Conservation (phyloP, 2,329 filamentous ascomycete species). For the Venturiaceae sp. region DNA sequence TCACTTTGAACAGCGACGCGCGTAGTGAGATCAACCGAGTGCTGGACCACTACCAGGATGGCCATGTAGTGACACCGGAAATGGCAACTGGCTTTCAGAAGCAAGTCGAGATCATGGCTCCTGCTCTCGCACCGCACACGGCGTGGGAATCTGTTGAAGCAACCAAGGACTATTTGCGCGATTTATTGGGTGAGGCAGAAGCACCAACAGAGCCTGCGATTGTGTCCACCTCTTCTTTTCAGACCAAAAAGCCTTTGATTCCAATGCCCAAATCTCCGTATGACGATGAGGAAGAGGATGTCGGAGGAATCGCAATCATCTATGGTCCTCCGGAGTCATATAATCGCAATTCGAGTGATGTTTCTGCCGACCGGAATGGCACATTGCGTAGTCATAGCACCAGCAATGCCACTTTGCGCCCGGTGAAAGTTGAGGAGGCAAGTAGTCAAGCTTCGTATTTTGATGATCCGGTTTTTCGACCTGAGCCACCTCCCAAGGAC, state of each 20-base stretch:
- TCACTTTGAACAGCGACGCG: slow-evolving; percentile 29
- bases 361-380: not conserved
- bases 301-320: slow-evolving; percentile 6
- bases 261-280: not conserved
- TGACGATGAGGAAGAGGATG: slow-evolving; percentile 2
- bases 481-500: slow-evolving; percentile 34
- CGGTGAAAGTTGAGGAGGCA: not conserved
- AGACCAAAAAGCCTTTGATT: slow-evolving; percentile 11
- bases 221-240: slow-evolving; percentile 19
- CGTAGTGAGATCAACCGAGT: slow-evolving; percentile 33
- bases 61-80: slow-evolving; percentile 24
- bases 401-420: slow-evolving; percentile 4
- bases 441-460: slow-evolving; percentile 1
- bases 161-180: slow-evolving; percentile 44
- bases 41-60: slow-evolving; percentile 28
- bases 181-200: slow-evolving; percentile 25
- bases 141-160: slow-evolving; percentile 46
- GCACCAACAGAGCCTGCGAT: not conserved
- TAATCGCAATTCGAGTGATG: not conserved
- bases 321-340: slow-evolving; percentile 2
- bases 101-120: slow-evolving; percentile 37
- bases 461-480: slow-evolving; percentile 22
- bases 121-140: slow-evolving; percentile 42
- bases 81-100: slow-evolving; percentile 27
- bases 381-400: slow-evolving; percentile 1